These are phyloP conservation scores for Carex littledalei DNA, from an alignment of 176 grass and related monocot genomes.

Conservation along the genomic window DNA sequence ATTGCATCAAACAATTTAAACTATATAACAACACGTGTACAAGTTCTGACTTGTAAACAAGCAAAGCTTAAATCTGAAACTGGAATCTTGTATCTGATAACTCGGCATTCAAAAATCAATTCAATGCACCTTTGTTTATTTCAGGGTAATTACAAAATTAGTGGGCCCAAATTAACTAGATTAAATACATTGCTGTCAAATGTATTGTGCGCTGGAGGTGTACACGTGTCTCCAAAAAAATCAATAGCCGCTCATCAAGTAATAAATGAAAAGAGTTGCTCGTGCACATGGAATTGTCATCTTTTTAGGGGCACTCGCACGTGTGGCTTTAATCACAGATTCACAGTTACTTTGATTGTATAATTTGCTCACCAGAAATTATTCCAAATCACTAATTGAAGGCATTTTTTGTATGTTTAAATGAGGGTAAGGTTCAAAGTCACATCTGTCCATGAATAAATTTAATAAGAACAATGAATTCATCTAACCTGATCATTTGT, in stretches of 20 bases:
- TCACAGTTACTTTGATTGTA: not conserved
- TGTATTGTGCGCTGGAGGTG: slow-evolving; percentile 1
- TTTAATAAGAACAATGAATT: not conserved
- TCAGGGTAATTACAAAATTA: not conserved
- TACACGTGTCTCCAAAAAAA: slow-evolving; percentile 4
- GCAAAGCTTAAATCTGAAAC: not conserved
- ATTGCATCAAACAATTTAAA: slow-evolving; percentile 16
- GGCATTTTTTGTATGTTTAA: not conserved
- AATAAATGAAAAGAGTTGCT: slow-evolving; percentile 1
- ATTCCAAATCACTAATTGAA: not conserved
- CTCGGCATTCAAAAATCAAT: not conserved
- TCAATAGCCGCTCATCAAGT: not conserved
- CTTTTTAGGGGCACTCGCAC: slow-evolving; percentile 24
- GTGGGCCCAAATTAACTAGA: not conserved
- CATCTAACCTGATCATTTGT: not conserved
- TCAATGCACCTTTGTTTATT: not conserved
- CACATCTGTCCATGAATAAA: not conserved
- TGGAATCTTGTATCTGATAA: slow-evolving; percentile 5
- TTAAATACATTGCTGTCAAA: not conserved
- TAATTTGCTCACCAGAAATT: not conserved
- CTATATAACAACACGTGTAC: not conserved
- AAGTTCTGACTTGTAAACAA: not conserved
- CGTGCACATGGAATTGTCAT: slow-evolving; percentile 30
- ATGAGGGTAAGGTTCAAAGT: not conserved
- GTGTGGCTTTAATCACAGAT: slow-evolving; percentile 11